Base-by-base conservation (phyloP, 768 basidiomycete genomes). In the Dendrothele bispora region DNA sequence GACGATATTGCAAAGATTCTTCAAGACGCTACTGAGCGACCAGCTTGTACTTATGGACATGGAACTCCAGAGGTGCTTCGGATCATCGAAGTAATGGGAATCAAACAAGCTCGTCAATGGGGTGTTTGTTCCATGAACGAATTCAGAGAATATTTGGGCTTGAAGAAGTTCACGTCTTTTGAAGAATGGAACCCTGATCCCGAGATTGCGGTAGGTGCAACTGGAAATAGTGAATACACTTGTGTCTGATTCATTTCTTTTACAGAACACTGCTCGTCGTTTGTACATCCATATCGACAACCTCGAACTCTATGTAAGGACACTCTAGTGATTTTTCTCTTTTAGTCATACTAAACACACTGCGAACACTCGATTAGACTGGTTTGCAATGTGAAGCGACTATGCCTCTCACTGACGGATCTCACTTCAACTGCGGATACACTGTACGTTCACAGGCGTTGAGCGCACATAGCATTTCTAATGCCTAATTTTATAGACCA, bases 341-440 rank as follows among this genome's bases (percentile, higher is more conserved):
- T n/a, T 10, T 32, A n/a, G n/a, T n/a, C n/a, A n/a, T n/a, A n/a
- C n/a, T n/a, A n/a, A n/a, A n/a, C n/a, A n/a, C n/a, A n/a, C n/a
- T n/a, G n/a, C n/a, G n/a, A n/a, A n/a, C n/a, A 3, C 47, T 29
- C 26, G 29, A 20, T n/a, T 41, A 43, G 42, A 43, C 82, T 26
- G 85, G 85, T 8, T 64, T 87, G 26, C 83, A 84, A 66, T 86
- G 86, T 5, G 90, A 92, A 61, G 73, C 90, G 55, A 59, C 85
- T 2, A 91, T 91, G 59, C 51, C 56, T 2, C 77, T 82, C 5
- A 72, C 73, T 20, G 76, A 80, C 1, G 91, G 88, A 6, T 83
- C 86, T 5, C 91, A 89, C 10, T 61, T 91, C 4, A 91, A 88
- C 61, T 88, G 88, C 4, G 87, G 88, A 22, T 91, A 83, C 67